Evolutionary conservation across 345 rosid genomes (phyloP).

Genomic region (Lumnitzera racemosa): DNA sequence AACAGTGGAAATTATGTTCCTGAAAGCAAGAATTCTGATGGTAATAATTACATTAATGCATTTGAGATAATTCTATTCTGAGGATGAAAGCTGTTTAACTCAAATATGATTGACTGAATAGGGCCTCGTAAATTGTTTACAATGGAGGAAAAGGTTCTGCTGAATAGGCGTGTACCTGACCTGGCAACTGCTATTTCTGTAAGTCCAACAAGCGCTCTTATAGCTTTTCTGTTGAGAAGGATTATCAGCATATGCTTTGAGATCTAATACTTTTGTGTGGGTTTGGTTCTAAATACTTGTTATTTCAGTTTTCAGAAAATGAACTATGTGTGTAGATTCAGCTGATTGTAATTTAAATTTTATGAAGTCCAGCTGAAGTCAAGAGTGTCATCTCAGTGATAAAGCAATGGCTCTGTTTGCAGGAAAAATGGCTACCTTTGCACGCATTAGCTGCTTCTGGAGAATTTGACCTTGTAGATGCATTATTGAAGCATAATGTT

Average conservation of each 20-base stretch:
- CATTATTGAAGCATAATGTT: constrained; percentile 68
- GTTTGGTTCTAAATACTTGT: no score
- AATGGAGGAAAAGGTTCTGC: constrained; percentile 67
- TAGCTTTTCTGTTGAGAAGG: not conserved
- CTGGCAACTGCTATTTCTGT: constrained; percentile 69
- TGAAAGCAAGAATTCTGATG: constrained; percentile 43
- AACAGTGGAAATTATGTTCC: constrained; percentile 52
- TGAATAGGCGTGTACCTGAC: constrained; percentile 66
- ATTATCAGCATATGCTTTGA: not conserved
- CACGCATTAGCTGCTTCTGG: constrained; percentile 91
- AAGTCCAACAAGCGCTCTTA: constrained; percentile 21
- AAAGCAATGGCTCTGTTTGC: not conserved
- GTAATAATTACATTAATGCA: constrained; percentile 18
- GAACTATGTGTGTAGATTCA: no score
- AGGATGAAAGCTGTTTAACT: not conserved
- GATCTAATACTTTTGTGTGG: no score
- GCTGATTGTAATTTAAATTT: not conserved
- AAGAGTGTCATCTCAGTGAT: no score
- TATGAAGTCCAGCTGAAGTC: no score
- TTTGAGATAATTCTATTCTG: constrained; percentile 1
- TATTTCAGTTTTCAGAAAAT: no score
- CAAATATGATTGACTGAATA: constrained; percentile 18
- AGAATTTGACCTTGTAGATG: constrained; percentile 67
- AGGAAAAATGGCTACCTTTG: constrained; percentile 78
- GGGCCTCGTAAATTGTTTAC: constrained; percentile 65